These are phyloP conservation scores for Chrysanthemum seticuspe DNA, from an alignment of 129 eudicot genomes.

Conservation along the genomic window DNA sequence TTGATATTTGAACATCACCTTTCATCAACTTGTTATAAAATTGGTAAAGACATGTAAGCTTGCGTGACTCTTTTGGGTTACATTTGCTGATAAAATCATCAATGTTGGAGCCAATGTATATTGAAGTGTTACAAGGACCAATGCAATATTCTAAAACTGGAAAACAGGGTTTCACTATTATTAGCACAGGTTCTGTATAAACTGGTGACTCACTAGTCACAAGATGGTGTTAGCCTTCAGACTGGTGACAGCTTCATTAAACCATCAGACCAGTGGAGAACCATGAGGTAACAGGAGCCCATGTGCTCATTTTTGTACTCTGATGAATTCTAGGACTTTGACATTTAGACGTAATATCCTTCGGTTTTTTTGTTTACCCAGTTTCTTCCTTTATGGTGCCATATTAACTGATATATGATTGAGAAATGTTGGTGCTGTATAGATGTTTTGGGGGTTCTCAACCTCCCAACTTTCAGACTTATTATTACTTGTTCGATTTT, in stretches of 20 bases:
- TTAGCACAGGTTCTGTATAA: slow-evolving; percentile 21
- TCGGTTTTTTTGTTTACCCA: not conserved
- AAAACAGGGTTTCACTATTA: not conserved
- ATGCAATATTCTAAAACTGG: not conserved
- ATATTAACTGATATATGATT: slow-evolving; percentile 1
- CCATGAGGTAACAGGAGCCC: slow-evolving; percentile 18
- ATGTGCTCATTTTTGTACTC: slow-evolving; percentile 27
- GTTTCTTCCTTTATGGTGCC: slow-evolving; percentile 1
- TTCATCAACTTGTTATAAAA: slow-evolving; percentile 5
- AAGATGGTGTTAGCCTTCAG: slow-evolving; percentile 18
- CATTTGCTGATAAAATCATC: slow-evolving; percentile 9
- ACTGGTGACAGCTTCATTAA: slow-evolving; percentile 15
- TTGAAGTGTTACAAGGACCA: too few species aligned
- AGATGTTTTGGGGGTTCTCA: slow-evolving; percentile 7
- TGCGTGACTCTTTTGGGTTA: slow-evolving; percentile 15
- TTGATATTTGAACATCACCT: not conserved
- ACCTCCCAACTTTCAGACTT: slow-evolving; percentile 13
- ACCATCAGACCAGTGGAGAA: slow-evolving; percentile 13
- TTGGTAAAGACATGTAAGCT: too few species aligned
- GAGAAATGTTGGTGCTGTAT: not conserved
- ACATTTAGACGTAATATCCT: slow-evolving; percentile 14
- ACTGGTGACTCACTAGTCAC: not conserved
- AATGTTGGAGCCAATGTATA: slow-evolving; percentile 8
- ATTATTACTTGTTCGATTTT: not conserved
- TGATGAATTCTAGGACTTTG: not conserved